Conservation (phyloP, 2,329 filamentous ascomycete genomes). For the Sporothrix mexicana region DNA sequence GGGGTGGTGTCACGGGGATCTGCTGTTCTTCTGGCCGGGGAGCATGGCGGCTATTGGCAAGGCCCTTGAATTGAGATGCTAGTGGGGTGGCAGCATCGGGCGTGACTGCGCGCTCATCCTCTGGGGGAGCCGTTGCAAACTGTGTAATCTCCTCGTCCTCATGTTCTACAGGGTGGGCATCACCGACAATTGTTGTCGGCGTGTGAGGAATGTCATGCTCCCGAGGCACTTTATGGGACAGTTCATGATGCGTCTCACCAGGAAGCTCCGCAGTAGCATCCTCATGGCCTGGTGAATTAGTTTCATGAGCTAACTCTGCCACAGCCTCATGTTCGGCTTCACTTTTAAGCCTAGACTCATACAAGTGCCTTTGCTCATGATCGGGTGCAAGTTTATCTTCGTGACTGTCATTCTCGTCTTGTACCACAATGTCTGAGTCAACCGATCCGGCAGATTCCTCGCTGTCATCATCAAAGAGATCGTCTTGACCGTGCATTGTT, state of each 20-base stretch:
- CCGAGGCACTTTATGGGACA: not conserved
- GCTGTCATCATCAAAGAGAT: conserved; percentile 43
- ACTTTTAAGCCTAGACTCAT: not conserved
- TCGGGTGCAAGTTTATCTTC: not conserved
- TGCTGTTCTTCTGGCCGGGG: conserved; percentile 14
- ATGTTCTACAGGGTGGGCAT: not conserved
- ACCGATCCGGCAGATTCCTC: conserved; percentile 27
- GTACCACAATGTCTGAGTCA: not conserved
- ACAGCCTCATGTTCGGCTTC: too few relatives aligned
- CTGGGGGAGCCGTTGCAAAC: not conserved
- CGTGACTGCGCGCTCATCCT: not conserved
- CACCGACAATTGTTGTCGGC: conserved; percentile 26
- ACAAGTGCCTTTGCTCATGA: too few relatives aligned
- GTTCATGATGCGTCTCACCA: not conserved
- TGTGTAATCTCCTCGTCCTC: not conserved
- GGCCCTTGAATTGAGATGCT: conserved; percentile 37
- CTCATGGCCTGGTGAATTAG: not conserved
- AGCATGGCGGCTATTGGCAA: conserved; percentile 42
- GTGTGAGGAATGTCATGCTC: conserved; percentile 20
- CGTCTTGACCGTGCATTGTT: conserved; percentile 47
- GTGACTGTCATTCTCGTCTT: not conserved
- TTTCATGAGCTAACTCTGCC: not conserved
- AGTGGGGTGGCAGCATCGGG: not conserved
- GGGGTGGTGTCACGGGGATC: conserved; percentile 35
- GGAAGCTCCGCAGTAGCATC: too few relatives aligned